These are phyloP conservation scores for Tetraselmis chui DNA, from an alignment of 139 green algal species.

Conservation along the genomic window DNA sequence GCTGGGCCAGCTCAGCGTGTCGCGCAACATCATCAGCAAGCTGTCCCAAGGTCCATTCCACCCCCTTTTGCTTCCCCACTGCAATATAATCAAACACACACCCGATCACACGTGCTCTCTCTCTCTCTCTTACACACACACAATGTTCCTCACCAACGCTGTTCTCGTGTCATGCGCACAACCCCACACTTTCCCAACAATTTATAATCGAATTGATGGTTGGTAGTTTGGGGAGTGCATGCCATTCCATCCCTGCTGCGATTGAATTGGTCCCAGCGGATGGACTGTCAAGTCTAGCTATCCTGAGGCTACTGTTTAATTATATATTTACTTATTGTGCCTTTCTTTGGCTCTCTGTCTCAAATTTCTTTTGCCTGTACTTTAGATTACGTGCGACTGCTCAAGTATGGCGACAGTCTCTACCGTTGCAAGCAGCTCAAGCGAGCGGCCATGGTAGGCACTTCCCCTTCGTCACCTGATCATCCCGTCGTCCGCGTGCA, in stretches of 20 bases:
- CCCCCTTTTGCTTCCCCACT: not conserved
- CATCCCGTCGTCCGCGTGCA: not conserved
- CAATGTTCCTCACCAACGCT: no score
- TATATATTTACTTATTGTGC: not conserved
- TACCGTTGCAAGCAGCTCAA: constrained; percentile 99
- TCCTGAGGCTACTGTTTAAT: no score
- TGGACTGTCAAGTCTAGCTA: no score
- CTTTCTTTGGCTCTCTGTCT: not conserved
- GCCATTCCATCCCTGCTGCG: no score
- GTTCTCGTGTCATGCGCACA: no score
- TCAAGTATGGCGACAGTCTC: constrained; percentile 98
- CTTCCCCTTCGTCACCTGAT: not conserved
- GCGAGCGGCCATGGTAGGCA: constrained; percentile 76
- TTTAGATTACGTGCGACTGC: constrained; percentile 94
- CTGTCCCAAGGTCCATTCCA: constrained; percentile 66
- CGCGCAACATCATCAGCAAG: constrained; percentile 88
- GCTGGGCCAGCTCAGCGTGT: constrained; percentile 92
- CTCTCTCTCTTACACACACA: no score
- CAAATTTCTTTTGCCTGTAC: no score
- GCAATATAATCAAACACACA: not conserved
- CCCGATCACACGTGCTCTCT: no score
- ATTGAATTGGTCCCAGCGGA: no score
- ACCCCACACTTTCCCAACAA: no score
- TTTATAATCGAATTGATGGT: no score
- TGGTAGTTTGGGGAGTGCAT: no score